phyloP scores from a whole-genome alignment of 495 filamentous ascomycete genomes.

The Letharia lupina region DNA sequence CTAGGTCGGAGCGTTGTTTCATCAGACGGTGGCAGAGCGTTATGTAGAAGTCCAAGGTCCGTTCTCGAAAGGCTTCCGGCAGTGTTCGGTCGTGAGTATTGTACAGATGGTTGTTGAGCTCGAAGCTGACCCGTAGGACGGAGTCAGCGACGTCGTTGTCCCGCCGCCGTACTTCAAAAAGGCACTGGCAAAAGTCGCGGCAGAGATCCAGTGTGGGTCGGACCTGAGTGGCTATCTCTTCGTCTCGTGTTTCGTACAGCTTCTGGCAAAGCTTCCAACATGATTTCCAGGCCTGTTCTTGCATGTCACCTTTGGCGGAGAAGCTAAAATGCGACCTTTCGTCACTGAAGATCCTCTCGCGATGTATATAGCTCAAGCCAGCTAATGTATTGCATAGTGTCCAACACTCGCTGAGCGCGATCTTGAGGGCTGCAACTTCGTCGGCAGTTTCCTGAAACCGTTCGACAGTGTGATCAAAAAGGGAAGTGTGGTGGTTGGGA shows the following conservation, averaged over 20 bases:
- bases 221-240: constrained; percentile 63
- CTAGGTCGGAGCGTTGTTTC: constrained; percentile 74
- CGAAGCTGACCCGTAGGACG: constrained; percentile 82
- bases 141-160: constrained; percentile 73
- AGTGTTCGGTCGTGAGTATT: constrained; percentile 81
- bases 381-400: constrained; percentile 87
- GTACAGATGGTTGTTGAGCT: constrained; percentile 89
- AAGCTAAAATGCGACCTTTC: constrained; percentile 57
- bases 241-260: constrained; percentile 70
- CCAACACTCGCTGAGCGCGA: constrained; percentile 84
- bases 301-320: constrained; percentile 58
- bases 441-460: constrained; percentile 44
- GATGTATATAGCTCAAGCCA: constrained; percentile 74
- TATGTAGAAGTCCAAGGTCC: constrained; percentile 89
- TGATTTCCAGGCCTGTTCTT: constrained; percentile 82
- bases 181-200: constrained; percentile 80
- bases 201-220: constrained; percentile 75
- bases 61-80: constrained; percentile 79
- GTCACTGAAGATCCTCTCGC: constrained; percentile 60
- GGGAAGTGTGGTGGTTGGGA: constrained; percentile 35
- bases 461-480: constrained; percentile 30
- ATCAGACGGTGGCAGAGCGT: constrained; percentile 87
- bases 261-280: constrained; percentile 89
- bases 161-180: constrained; percentile 74
- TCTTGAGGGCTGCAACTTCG: constrained; percentile 64